Evolutionary conservation across 2,329 filamentous ascomycete species (phyloP).

Genomic region (Pseudofabraea citricarpa): DNA sequence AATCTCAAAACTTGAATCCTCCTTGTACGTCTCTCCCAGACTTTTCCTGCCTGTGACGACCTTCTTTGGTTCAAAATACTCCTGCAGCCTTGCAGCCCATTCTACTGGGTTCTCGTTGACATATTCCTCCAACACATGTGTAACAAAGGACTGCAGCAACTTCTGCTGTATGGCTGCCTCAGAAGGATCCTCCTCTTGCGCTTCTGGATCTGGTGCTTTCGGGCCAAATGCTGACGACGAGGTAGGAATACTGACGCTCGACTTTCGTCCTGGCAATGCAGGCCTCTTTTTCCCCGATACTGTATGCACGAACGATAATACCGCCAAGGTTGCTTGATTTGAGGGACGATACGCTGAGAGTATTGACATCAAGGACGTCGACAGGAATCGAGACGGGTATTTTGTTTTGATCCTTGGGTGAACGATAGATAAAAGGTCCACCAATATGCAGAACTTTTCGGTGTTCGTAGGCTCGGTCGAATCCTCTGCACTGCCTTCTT

Average conservation of each 20-base stretch:
- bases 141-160: slow-evolving; percentile 72
- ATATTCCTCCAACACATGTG: slow-evolving; percentile 71
- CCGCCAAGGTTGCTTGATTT: slow-evolving; percentile 62
- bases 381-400: slow-evolving; percentile 73
- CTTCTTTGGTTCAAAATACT: slow-evolving; percentile 61
- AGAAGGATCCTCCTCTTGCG: slow-evolving; percentile 44
- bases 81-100: slow-evolving; percentile 61
- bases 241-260: slow-evolving; percentile 49
- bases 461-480: slow-evolving; percentile 18
- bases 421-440: slow-evolving; percentile 68
- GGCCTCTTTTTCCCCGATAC: slow-evolving; percentile 65
- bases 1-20: slow-evolving; percentile 55
- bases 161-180: slow-evolving; percentile 59
- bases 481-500: slow-evolving; percentile 10
- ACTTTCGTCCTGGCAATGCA: slow-evolving; percentile 52
- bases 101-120: slow-evolving; percentile 55
- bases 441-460: slow-evolving; percentile 60
- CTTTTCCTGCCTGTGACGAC: slow-evolving; percentile 58
- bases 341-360: slow-evolving; percentile 59
- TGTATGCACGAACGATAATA: slow-evolving; percentile 66
- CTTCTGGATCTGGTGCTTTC: slow-evolving; percentile 60
- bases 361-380: slow-evolving; percentile 69
- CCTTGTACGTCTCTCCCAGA: slow-evolving; percentile 58
- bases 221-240: slow-evolving; percentile 36
- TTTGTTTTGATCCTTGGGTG: slow-evolving; percentile 73